These are phyloP conservation scores for Nicotiana sylvestris DNA, from an alignment of 257 asterid species.

Conservation along the genomic window DNA sequence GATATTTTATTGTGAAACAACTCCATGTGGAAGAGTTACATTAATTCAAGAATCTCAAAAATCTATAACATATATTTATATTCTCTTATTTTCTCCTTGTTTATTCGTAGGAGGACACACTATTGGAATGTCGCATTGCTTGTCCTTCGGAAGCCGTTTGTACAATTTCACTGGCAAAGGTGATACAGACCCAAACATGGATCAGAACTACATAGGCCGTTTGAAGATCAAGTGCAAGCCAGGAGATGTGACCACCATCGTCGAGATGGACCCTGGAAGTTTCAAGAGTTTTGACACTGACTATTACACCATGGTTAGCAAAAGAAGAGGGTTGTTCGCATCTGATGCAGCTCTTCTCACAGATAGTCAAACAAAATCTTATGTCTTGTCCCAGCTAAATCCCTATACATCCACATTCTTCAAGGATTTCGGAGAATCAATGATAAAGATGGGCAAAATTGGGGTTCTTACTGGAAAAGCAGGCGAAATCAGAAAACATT, in stretches of 20 bases:
- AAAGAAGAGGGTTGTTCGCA: constrained; percentile 5
- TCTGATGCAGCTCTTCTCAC: constrained; percentile 16
- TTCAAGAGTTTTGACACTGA: constrained; percentile 24
- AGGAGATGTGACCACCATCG: constrained; percentile 22
- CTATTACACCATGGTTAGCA: background rate
- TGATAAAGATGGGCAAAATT: constrained; percentile 9
- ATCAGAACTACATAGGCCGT: constrained; percentile 23
- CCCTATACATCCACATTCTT: background rate
- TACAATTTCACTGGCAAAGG: constrained; percentile 49
- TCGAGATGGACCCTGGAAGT: constrained; percentile 57
- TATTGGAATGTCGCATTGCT: constrained; percentile 48
- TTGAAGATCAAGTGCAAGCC: constrained; percentile 30
- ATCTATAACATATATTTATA: background rate
- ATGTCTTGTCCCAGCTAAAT: background rate
- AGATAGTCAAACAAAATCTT: background rate
- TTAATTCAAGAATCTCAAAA: no score
- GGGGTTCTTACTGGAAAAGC: background rate
- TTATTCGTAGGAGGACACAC: constrained; percentile 51
- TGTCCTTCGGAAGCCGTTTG: constrained; percentile 36
- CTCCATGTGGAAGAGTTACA: background rate
- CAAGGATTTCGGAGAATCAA: background rate
- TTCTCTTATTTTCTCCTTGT: background rate
- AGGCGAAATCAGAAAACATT: constrained; percentile 12
- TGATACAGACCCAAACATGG: constrained; percentile 51
- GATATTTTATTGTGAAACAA: background rate